A percentile compares a stretch with the other conserved stretches of the same genome.
Evolutionary conservation across 257 asterid genomes (phyloP).

Genomic region (Fraxinus excelsior): DNA sequence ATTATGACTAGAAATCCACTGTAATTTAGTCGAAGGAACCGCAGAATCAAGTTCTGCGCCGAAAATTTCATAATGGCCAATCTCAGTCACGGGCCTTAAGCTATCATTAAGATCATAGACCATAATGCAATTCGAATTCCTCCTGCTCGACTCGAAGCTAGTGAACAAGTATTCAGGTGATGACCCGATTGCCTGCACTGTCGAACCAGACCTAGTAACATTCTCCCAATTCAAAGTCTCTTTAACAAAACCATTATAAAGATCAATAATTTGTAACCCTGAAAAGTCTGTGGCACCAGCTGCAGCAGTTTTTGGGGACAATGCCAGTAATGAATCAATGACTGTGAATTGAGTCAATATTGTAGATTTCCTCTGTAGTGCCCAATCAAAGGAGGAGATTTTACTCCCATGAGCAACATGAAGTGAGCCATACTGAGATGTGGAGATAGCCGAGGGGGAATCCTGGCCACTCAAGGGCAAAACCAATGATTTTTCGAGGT

Average conservation of each 20-base stretch:
- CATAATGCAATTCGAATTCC: conserved; percentile 85
- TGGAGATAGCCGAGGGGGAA: conserved; percentile 75
- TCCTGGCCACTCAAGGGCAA: conserved; percentile 81
- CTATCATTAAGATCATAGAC: conserved; percentile 57
- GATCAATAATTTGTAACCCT: conserved; percentile 82
- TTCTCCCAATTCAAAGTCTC: conserved; percentile 87
- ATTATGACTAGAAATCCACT: conserved; percentile 70
- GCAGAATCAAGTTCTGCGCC: conserved; percentile 93
- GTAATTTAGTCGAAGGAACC: conserved; percentile 81
- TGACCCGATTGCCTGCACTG: conserved; percentile 88
- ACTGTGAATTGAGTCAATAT: conserved; percentile 77
- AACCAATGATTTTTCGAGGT: conserved; percentile 58
- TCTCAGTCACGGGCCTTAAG: conserved; percentile 54
- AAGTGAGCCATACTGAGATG: conserved; percentile 69
- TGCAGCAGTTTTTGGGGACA: conserved; percentile 63
- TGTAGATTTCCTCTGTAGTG: conserved; percentile 72
- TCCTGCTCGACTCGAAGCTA: conserved; percentile 87
- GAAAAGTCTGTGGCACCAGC: conserved; percentile 94
- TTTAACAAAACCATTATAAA: conserved; percentile 55
- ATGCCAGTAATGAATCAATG: conserved; percentile 73
- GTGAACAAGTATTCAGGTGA: conserved; percentile 69
- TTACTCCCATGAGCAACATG: conserved; percentile 95
- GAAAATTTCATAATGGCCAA: conserved; percentile 80
- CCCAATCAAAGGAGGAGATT: conserved; percentile 90
- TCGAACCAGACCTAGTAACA: conserved; percentile 80